Percentiles rank a stretch among this genome's conserved stretches.
Conservation (phyloP, 2,329 filamentous ascomycete genomes). For the Colletotrichum cordylinicola region DNA sequence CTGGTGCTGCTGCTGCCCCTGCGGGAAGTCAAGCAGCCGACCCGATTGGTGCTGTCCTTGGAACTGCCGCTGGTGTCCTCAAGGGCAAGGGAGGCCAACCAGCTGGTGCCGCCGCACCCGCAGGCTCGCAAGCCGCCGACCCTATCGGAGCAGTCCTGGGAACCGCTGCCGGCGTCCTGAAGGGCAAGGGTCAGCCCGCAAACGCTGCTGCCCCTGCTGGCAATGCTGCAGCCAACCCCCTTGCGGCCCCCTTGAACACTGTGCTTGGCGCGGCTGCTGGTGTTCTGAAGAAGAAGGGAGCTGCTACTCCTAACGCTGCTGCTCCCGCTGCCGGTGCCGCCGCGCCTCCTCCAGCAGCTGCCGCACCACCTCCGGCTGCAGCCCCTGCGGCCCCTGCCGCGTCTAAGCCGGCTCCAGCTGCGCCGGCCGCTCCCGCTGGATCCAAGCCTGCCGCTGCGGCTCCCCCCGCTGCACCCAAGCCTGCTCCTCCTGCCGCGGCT, state of each 20-base stretch:
- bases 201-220: not conserved
- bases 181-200: conserved; percentile 5
- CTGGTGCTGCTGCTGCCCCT: not conserved
- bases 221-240: not conserved
- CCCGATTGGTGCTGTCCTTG: not conserved
- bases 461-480: not conserved
- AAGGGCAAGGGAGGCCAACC: conserved; percentile 12
- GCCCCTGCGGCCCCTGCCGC: not conserved
- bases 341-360: not conserved
- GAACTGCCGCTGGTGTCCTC: conserved; percentile 1
- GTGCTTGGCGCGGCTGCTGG: conserved; percentile 4
- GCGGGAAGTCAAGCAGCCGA: not conserved
- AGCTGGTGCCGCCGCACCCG: conserved; percentile 10
- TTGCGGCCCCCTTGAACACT: not conserved
- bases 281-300: conserved; percentile 11
- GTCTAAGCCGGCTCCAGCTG: not conserved
- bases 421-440: not conserved
- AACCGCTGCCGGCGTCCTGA: conserved; percentile 12
- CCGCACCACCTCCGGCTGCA: not conserved
- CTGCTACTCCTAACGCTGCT: not conserved
- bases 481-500: not conserved
- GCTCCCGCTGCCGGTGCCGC: not conserved
- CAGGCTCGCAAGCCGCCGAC: conserved; percentile 6
- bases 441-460: not conserved
- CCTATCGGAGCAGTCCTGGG: not conserved